Conservation (phyloP, 202 grass and related monocot species). For the Eragrostis tef region DNA sequence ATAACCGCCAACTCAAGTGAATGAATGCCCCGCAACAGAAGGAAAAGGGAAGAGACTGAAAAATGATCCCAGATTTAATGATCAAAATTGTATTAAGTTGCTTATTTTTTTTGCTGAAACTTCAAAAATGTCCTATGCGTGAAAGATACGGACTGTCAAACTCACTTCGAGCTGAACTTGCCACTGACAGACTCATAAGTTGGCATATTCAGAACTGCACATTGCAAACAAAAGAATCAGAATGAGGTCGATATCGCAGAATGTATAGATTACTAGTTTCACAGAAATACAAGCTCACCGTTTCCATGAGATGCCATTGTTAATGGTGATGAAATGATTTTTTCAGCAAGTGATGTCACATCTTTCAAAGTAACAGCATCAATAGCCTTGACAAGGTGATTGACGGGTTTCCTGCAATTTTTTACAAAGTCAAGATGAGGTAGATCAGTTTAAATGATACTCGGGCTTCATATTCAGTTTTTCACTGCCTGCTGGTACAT, state of each 20-base stretch:
- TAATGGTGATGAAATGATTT: slow-evolving; percentile 76
- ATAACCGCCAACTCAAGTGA: slow-evolving; percentile 35
- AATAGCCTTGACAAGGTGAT: slow-evolving; percentile 72
- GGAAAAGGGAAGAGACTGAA: background rate
- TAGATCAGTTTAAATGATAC: background rate
- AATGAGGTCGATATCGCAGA: background rate
- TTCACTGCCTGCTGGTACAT: background rate
- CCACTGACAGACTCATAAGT: slow-evolving; percentile 79
- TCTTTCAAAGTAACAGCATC: slow-evolving; percentile 84
- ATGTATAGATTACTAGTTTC: slow-evolving; percentile 8
- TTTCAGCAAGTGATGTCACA: slow-evolving; percentile 71
- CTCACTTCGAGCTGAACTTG: slow-evolving; percentile 85
- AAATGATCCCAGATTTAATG: slow-evolving; percentile 21
- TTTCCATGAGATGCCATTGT: slow-evolving; percentile 97
- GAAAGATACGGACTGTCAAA: slow-evolving; percentile 46
- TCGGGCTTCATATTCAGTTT: background rate
- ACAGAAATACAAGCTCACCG: slow-evolving; percentile 52
- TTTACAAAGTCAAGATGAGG: slow-evolving; percentile 28
- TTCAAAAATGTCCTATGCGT: slow-evolving; percentile 45
- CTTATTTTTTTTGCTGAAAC: slow-evolving; percentile 53
- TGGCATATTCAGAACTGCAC: slow-evolving; percentile 78
- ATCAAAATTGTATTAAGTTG: slow-evolving; percentile 49
- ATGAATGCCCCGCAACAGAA: background rate
- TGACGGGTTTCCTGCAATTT: slow-evolving; percentile 77
- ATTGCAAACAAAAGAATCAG: slow-evolving; percentile 10